Base-by-base conservation (phyloP, 257 asterid species). In the Scutellaria minor region DNA sequence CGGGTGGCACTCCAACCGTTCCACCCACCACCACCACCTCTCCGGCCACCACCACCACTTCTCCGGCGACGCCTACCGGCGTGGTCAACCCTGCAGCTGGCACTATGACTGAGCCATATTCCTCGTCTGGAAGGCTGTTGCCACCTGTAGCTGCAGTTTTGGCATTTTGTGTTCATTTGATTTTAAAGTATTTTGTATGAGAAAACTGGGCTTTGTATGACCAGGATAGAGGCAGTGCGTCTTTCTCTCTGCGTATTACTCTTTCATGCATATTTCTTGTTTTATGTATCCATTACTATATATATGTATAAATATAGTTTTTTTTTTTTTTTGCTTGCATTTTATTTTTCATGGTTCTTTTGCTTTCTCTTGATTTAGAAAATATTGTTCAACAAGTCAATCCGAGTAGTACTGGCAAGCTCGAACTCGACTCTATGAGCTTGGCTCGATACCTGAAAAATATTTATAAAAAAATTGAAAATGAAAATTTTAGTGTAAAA, bases 201-300 rank as follows among this genome's bases (percentile, higher is more conserved):
- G 35, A 53, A 18, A 40, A 53, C 3, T 10, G 22, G 61, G 66
- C 9, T 24, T 58, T 12, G 22, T 10, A 6, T 59, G 59, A 71
- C 81, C 89, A 79, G 91, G 94, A 70, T 73, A 75, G 94, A 83
- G 93, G 90, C 90, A 81, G 89, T 85, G 90, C 90, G 31, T 57
- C 39, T 10, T 8, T 44, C 15, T 3, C 7, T 11, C 14, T 64
- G 11, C 44, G 9, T 54, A 2, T 22, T 55, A 15, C 59, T 64
- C 44, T 20, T 64, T 39, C 1, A 3, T 37, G 35, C n/a, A 1
- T 52, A 0, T 39, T 53, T 45, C 39, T 67, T 15, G 63, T 68
- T 15, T 68, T 18, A 41, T 14, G 20, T 39, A 6, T 68, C 24
- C 1, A n/a, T 51, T 51, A 24, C 7, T 51, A 13, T 51, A 14